Percentiles rank a stretch among this genome's conserved stretches.
Conservation (phyloP, 805 yeast genomes). For the Isabelozyma gotoi region DNA sequence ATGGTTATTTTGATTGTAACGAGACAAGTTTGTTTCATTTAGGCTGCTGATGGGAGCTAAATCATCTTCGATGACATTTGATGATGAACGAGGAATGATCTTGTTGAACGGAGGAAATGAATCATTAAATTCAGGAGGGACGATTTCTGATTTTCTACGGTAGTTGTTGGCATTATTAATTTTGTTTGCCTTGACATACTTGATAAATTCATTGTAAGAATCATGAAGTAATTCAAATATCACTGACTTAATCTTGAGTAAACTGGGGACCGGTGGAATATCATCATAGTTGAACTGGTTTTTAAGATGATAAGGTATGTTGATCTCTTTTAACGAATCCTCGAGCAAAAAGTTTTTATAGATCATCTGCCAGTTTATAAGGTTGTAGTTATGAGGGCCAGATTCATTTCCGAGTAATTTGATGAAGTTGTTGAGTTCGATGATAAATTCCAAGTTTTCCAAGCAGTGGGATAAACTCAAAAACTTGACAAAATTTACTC, state of each 20-base stretch:
- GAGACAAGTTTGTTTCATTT: background rate
- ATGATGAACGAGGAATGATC: background rate
- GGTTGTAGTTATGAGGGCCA: background rate
- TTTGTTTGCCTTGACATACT: slow-evolving; percentile 12
- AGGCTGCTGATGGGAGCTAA: background rate
- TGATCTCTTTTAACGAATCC: slow-evolving; percentile 32
- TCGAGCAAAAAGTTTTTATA: slow-evolving; percentile 23
- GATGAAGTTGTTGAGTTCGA: slow-evolving; percentile 19
- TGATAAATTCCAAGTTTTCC: slow-evolving; percentile 36
- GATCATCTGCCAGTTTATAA: slow-evolving; percentile 24
- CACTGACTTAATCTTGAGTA: slow-evolving; percentile 12
- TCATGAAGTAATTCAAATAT: slow-evolving; percentile 31
- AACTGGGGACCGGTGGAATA: slow-evolving; percentile 16
- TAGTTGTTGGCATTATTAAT: background rate
- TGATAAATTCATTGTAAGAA: slow-evolving; percentile 32
- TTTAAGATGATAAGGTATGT: slow-evolving; percentile 26
- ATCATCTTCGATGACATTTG: background rate
- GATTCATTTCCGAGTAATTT: slow-evolving; percentile 6
- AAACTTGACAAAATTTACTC: slow-evolving; percentile 21
- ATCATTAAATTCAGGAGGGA: slow-evolving; percentile 15
- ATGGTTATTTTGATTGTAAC: background rate
- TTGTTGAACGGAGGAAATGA: background rate
- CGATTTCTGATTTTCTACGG: slow-evolving; percentile 18
- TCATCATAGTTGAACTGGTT: slow-evolving; percentile 15
- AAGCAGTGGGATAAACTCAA: slow-evolving; percentile 31